Base-by-base conservation (phyloP, 1,284 basidiomycete genomes). In the Cystobasidium sp. region DNA sequence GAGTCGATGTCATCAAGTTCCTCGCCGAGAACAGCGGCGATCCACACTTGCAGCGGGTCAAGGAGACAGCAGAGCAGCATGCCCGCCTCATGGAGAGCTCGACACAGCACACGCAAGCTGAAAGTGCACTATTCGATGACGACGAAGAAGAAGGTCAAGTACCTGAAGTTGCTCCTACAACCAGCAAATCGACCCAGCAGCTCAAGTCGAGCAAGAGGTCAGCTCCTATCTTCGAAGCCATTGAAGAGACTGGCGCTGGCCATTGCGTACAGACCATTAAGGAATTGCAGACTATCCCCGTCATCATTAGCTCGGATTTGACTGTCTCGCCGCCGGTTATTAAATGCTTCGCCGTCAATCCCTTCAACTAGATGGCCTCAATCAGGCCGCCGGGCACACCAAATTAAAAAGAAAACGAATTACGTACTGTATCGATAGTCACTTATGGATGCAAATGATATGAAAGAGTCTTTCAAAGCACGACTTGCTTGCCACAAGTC, bases 281-380 rank as follows among this genome's bases (percentile, higher is more conserved):
- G 79, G 93, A 96, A 82, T 83, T 76, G 22, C 75, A 75, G 67
- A 67, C 66, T 41, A 90, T 97, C 53, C 94, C 93, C 69, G 94
- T 94, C 79, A 94, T 96, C 80, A 89, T 97, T 78, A 94, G 93
- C 49, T 92, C 93, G 47, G 94, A 97, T 82, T 84, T 96, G 79
- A 93, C 91, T 77, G 95, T 94, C 87, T 93, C 91, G 78, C 94
- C 94, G 68, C 94, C 94, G 9, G 93, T 96, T 77, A 90, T 95
- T 85, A 93, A 71, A 51, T 47, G 63, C 24, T 63, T 71, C 18
- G 69, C 69, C 6, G 69, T 71, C 22, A 71, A 71, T 22, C 69
- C 69, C 16, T 71, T 71, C 61, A 66, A 49, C 12, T 63, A 51
- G 47, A 59, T 31, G 2, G 31, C 31, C 5, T 5, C 31, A 31